phyloP scores from a whole-genome alignment of 805 yeast species.

The Yarrowia osloensis region DNA sequence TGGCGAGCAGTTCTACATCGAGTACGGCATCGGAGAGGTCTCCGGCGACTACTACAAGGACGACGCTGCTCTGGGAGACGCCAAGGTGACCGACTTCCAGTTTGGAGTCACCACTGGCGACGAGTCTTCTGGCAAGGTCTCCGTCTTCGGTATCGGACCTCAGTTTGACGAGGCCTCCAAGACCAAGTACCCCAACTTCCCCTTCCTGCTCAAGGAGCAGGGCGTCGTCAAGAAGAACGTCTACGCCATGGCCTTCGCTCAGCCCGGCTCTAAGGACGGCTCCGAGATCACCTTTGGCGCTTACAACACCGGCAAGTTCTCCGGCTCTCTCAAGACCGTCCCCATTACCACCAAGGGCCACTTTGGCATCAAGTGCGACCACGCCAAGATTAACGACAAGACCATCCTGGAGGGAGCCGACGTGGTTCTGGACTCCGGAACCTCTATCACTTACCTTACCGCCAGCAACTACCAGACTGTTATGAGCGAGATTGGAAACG shows the following conservation, averaged over 20 bases:
- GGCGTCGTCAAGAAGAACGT: slow-evolving; percentile 46
- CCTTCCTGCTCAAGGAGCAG: slow-evolving; percentile 39
- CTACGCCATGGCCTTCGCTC: slow-evolving; percentile 48
- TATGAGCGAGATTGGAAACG: background rate
- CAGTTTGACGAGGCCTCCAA: slow-evolving; percentile 39
- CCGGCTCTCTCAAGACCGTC: slow-evolving; percentile 43
- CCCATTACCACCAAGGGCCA: background rate
- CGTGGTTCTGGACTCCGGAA: slow-evolving; percentile 60
- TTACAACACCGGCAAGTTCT: slow-evolving; percentile 46
- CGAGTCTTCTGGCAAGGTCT: slow-evolving; percentile 44
- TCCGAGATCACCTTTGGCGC: slow-evolving; percentile 47
- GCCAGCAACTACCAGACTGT: slow-evolving; percentile 35
- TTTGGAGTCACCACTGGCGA: slow-evolving; percentile 64
- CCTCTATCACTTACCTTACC: slow-evolving; percentile 48
- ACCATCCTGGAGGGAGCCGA: background rate
- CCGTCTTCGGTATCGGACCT: slow-evolving; percentile 44
- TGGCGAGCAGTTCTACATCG: slow-evolving; percentile 33
- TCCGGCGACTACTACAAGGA: slow-evolving; percentile 62
- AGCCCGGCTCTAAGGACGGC: slow-evolving; percentile 40
- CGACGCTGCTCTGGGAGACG: slow-evolving; percentile 52
- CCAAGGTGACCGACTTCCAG: slow-evolving; percentile 52
- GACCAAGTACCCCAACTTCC: slow-evolving; percentile 36
- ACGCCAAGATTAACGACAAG: slow-evolving; percentile 23
- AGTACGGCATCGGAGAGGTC: slow-evolving; percentile 47
- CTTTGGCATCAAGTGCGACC: slow-evolving; percentile 33